These are phyloP conservation scores for Backusella tarrabulga DNA, from an alignment of 192 early-diverging fungal genomes.

Conservation along the genomic window DNA sequence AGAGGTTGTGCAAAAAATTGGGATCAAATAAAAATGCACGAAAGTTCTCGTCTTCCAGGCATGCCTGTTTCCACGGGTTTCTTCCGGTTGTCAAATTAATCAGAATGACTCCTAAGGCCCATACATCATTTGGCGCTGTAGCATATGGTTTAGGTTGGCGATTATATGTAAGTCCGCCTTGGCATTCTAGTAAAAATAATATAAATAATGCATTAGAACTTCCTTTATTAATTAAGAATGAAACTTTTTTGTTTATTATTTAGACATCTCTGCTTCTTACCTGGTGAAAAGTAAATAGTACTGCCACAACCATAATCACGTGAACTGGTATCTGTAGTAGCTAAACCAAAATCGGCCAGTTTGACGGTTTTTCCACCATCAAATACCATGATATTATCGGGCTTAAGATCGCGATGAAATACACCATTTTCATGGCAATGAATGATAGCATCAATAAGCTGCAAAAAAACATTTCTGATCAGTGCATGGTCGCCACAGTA, in stretches of 20 bases:
- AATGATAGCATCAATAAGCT: constrained; percentile 80
- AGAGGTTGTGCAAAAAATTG: constrained; percentile 57
- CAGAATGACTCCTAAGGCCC: constrained; percentile 87
- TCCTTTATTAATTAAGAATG: not conserved
- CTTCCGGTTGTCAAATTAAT: constrained; percentile 86
- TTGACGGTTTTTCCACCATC: constrained; percentile 69
- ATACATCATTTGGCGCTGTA: constrained; percentile 82
- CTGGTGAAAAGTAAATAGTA: constrained; percentile 58
- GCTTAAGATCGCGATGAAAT: constrained; percentile 93
- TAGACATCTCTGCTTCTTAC: constrained; percentile 10
- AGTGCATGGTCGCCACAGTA: constrained; percentile 68
- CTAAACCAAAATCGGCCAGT: constrained; percentile 91
- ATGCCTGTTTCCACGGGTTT: constrained; percentile 80
- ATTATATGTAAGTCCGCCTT: constrained; percentile 49
- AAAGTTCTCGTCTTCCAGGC: constrained; percentile 74
- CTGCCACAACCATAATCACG: constrained; percentile 88
- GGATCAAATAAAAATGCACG: constrained; percentile 63
- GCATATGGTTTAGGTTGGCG: constrained; percentile 41
- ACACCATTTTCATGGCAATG: constrained; percentile 70
- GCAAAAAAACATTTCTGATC: constrained; percentile 76
- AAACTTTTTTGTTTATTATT: not conserved
- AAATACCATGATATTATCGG: constrained; percentile 66
- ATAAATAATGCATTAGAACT: not conserved
- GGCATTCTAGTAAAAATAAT: constrained; percentile 51
- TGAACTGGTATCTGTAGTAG: constrained; percentile 80